phyloP scores from a whole-genome alignment of 495 filamentous ascomycete genomes.

The Pyrenopolyporus hunteri region DNA sequence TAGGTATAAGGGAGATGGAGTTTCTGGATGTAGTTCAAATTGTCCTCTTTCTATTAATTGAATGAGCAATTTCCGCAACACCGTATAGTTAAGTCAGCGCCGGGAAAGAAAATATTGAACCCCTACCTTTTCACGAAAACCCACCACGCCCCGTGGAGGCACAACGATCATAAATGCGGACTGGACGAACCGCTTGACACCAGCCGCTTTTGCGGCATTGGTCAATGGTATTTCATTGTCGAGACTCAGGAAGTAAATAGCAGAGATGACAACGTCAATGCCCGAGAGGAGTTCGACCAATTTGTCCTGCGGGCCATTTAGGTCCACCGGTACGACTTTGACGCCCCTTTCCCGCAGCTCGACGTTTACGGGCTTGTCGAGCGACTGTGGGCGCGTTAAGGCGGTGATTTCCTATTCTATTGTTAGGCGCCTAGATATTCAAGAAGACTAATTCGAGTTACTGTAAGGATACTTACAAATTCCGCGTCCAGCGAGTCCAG shows the following conservation, averaged over 20 bases:
- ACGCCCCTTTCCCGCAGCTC: constrained; percentile 54
- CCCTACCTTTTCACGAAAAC: constrained; percentile 54
- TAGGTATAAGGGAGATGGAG: constrained; percentile 63
- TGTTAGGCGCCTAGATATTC: background rate
- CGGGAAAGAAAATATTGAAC: too few relatives aligned
- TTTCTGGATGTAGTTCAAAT: constrained; percentile 61
- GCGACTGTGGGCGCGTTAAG: constrained; percentile 56
- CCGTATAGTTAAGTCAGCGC: too few relatives aligned
- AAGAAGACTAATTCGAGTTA: background rate
- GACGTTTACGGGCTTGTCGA: constrained; percentile 53
- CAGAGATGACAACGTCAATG: constrained; percentile 59
- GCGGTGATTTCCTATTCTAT: constrained; percentile 60
- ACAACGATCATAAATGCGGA: constrained; percentile 60
- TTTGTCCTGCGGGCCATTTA: constrained; percentile 53
- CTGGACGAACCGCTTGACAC: constrained; percentile 64
- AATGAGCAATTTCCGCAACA: too few relatives aligned
- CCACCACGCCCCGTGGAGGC: constrained; percentile 56
- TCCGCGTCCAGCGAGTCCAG: constrained; percentile 27
- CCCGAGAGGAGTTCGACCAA: constrained; percentile 51
- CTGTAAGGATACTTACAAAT: constrained; percentile 28
- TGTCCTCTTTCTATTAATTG: constrained; percentile 57
- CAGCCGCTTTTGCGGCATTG: constrained; percentile 60
- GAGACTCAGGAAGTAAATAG: constrained; percentile 52
- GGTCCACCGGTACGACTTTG: constrained; percentile 54
- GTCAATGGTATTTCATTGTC: constrained; percentile 57